Conservation (phyloP, 805 yeast genomes). For the Starmerella potacharoeniae region DNA sequence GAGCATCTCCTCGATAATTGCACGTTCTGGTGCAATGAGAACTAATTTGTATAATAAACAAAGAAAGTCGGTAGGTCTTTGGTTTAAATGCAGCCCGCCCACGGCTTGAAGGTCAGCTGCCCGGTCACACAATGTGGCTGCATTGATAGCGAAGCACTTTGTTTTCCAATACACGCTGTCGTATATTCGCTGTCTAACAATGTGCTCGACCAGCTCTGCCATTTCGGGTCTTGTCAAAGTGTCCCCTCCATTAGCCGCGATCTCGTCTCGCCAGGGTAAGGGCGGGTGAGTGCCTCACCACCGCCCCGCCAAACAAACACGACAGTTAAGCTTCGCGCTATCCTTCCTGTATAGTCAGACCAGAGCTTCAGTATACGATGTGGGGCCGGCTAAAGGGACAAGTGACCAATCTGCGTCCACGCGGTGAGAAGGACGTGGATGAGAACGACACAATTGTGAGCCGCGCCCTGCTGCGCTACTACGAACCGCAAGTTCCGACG, state of each 20-base stretch:
- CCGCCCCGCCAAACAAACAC: neutral
- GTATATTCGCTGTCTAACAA: conserved; percentile 43
- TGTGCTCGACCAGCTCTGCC: conserved; percentile 37
- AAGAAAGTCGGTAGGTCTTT: conserved; percentile 60
- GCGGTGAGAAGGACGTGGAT: conserved; percentile 33
- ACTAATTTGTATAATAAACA: conserved; percentile 65
- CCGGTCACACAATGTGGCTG: conserved; percentile 41
- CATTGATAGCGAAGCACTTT: conserved; percentile 41
- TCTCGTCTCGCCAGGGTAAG: neutral
- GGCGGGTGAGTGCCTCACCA: neutral
- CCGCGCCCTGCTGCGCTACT: conserved; percentile 35
- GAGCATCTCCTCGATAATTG: conserved; percentile 44
- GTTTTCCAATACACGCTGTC: conserved; percentile 51
- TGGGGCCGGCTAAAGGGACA: conserved; percentile 26
- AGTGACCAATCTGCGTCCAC: conserved; percentile 22
- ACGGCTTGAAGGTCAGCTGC: conserved; percentile 37
- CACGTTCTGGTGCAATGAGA: conserved; percentile 59
- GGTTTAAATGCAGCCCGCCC: conserved; percentile 46
- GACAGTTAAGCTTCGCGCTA: too few relatives aligned
- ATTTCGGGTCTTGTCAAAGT: neutral
- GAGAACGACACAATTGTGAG: conserved; percentile 37
- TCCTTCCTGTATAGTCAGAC: neutral
- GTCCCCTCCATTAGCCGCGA: too few relatives aligned
- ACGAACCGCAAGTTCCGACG: conserved; percentile 26
- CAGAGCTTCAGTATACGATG: conserved; percentile 5